phyloP scores from a whole-genome alignment of 2,329 filamentous ascomycete genomes.

The Laburnicola sp. region DNA sequence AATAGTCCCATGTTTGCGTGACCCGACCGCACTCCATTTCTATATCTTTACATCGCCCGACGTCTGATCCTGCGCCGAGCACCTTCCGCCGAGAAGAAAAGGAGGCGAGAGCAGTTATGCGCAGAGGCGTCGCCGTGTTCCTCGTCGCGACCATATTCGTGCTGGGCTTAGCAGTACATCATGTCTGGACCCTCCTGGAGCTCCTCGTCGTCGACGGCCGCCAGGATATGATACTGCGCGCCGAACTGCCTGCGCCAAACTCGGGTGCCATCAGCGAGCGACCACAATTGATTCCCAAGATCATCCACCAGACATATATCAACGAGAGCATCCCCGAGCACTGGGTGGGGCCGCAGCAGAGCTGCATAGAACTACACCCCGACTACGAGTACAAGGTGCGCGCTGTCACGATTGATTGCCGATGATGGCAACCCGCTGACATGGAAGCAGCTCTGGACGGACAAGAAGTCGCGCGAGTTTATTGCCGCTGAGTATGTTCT shows the following conservation, averaged over 20 bases:
- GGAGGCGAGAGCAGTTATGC: constrained; percentile 54
- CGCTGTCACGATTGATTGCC: background rate
- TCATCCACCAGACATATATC: constrained; percentile 77
- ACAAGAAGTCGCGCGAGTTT: constrained; percentile 69
- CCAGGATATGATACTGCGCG: constrained; percentile 66
- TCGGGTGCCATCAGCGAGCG: constrained; percentile 60
- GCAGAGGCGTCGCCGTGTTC: constrained; percentile 64
- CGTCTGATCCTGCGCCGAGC: constrained; percentile 4
- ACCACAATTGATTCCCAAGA: constrained; percentile 70
- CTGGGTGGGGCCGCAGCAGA: constrained; percentile 67
- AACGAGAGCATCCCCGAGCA: constrained; percentile 69
- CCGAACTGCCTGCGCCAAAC: constrained; percentile 68
- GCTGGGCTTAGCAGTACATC: constrained; percentile 65
- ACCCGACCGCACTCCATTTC: constrained; percentile 11
- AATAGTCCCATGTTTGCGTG: constrained; percentile 18
- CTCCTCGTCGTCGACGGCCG: constrained; percentile 70
- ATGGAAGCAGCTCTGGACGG: constrained; percentile 69
- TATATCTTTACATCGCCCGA: constrained; percentile 11
- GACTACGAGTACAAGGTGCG: constrained; percentile 73
- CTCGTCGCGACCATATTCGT: constrained; percentile 66
- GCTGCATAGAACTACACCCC: constrained; percentile 67
- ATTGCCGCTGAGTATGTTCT: constrained; percentile 62
- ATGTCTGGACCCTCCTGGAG: constrained; percentile 70
- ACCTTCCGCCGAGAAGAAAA: constrained; percentile 19
- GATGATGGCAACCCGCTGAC: constrained; percentile 26